phyloP scores from a whole-genome alignment of 495 filamentous ascomycete genomes.

The Aspergillus leporis region DNA sequence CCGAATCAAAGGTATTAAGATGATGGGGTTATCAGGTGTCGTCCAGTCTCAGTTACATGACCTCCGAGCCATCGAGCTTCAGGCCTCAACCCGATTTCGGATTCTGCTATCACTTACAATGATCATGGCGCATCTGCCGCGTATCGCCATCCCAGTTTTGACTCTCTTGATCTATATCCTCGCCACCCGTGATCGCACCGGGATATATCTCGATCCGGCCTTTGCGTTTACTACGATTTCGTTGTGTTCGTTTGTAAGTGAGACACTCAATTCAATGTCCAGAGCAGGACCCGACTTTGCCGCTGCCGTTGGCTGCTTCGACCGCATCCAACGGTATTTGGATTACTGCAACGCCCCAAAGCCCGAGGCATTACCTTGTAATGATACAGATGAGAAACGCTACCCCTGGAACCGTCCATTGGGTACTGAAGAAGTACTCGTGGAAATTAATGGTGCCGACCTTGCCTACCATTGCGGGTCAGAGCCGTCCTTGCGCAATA shows the following conservation, averaged over 20 bases:
- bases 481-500: no score
- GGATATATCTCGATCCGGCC: not conserved
- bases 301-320: not conserved
- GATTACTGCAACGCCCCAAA: not conserved
- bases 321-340: not conserved
- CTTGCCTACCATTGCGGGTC: not conserved
- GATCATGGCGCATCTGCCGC: not conserved
- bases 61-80: not conserved
- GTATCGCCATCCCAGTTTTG: not conserved
- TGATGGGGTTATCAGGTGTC: not conserved
- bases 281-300: not conserved
- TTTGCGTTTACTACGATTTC: not conserved
- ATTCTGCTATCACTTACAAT: not conserved
- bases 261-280: not conserved
- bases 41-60: not conserved
- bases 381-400: not conserved
- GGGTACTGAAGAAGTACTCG: not conserved
- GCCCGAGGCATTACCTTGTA: not conserved
- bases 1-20: not conserved
- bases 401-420: not conserved
- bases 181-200: not conserved
- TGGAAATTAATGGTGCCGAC: not conserved
- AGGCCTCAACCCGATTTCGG: not conserved
- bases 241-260: not conserved
- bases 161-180: not conserved